A percentile compares a stretch with the other conserved stretches of the same genome.
phyloP scores from a whole-genome alignment of 352 stramenopile species.

The Thalassiosira mediterranea region DNA sequence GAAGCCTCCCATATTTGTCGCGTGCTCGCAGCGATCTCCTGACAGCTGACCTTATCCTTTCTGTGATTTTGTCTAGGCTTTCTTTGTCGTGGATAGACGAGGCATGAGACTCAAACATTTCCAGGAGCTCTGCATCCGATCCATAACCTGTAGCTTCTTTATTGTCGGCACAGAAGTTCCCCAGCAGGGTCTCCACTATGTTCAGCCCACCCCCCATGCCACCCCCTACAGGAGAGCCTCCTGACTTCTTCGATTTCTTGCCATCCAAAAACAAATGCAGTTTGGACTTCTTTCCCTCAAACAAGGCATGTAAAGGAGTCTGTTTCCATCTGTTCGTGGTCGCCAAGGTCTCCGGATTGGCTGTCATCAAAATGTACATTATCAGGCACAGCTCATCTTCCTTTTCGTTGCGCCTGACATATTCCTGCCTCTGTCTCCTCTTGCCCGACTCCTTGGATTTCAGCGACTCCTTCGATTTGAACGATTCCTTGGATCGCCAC shows the following conservation, averaged over 20 bases:
- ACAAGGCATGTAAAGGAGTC: conserved; percentile 50
- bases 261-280: conserved; percentile 50
- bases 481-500: no score
- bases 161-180: neutral
- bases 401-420: neutral
- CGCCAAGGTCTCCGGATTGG: conserved; percentile 29
- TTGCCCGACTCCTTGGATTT: no score
- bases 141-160: no score
- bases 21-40: conserved; percentile 21
- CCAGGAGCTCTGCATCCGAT: no score
- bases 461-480: no score
- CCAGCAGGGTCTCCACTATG: conserved; percentile 31
- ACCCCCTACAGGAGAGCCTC: neutral
- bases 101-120: no score
- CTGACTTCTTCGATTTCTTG: neutral
- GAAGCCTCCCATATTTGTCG: conserved; percentile 40
- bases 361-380: conserved; percentile 24
- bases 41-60: conserved; percentile 5
- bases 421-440: conserved; percentile 6
- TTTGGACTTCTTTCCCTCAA: conserved; percentile 22
- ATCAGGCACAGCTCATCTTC: conserved; percentile 29
- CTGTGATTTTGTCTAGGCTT: conserved; percentile 2
- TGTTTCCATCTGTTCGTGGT: conserved; percentile 44
- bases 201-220: neutral
- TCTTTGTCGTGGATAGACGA: no score